Evolutionary conservation across 257 asterid genomes (phyloP).

Genomic region (Plectranthus barbatus): DNA sequence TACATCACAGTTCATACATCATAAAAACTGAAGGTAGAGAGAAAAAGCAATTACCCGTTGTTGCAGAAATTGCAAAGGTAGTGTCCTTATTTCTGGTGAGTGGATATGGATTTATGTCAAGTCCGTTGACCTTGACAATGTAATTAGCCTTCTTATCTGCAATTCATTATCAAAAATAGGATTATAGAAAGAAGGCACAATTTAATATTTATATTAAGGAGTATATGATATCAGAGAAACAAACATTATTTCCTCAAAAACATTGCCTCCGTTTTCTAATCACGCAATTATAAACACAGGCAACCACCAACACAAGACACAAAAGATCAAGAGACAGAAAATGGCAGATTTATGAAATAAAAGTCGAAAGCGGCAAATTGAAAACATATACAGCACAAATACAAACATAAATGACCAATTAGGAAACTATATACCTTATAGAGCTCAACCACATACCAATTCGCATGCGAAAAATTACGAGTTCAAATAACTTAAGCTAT

Average conservation of each 20-base stretch:
- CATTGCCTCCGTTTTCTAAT: not conserved
- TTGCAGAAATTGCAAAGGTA: conserved; percentile 56
- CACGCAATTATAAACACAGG: not conserved
- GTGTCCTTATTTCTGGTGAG: conserved; percentile 43
- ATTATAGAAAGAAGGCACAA: not conserved
- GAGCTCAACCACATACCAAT: not conserved
- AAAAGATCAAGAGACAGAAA: not conserved
- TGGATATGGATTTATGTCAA: conserved; percentile 71
- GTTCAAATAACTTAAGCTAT: not conserved
- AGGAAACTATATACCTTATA: not conserved
- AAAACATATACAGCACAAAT: not conserved
- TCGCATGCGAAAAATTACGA: not conserved
- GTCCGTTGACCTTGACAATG: conserved; percentile 53
- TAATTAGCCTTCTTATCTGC: conserved; percentile 52
- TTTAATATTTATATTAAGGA: not conserved
- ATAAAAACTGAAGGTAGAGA: not conserved
- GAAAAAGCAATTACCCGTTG: conserved; percentile 40
- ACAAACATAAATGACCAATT: not conserved
- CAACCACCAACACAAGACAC: not conserved
- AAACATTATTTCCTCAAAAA: not conserved
- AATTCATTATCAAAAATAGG: not conserved
- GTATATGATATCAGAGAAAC: not conserved
- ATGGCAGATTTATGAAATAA: not conserved
- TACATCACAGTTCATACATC: not conserved
- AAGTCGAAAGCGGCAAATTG: not conserved